Evolutionary conservation across 108 stramenopile species (phyloP), one percentile per base, ranked within the genome.

Genomic region (Aurantiochytrium sp.): DNA sequence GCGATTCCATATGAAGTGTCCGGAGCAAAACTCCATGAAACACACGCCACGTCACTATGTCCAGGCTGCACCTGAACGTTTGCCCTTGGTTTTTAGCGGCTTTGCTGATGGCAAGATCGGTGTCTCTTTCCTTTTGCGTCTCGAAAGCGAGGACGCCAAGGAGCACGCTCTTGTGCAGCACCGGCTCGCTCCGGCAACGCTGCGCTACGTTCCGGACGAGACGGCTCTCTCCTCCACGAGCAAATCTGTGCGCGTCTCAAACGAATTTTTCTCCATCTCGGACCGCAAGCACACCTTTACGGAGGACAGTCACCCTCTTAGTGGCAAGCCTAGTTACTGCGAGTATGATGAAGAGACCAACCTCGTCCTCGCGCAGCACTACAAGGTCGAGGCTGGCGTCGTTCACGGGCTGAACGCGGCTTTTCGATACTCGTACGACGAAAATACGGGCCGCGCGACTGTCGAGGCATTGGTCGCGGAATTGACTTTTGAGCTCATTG

Each of bases 101-200:
- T 47, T 53, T 53, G 49, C 12, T 14, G 76, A 83, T 12, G 51
- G 76, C 10, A 83, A 83, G 51, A 12, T 47, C 5, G 51, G 49
- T 23, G n/a, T 83, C 23, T 83, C 76, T 45, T 83, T 83, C 23
- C 76, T 83, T 12, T 83, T 83, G 25, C 19, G 28, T 19, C 45
- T 83, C 25, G 76, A 83, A 18, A 25, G n/a, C 28, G 76, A 8
- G 6, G 64, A 69, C 64, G 45, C 76, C 76, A 83, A 83, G 76
- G 76, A 83, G 76, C n/a, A 83, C n/a, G 76, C 76, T 47, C 76
- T 83, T 18, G 28, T 53, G 76, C 76, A 83, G 51, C 76, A 83
- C 76, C 76, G 76, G 12, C 76, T 83, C 51, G 51, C 45, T 14
- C 76, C 76, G 19, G 76, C 51, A 14, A 12, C 23, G 25, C 76